Percentiles rank a stretch among this genome's conserved stretches.
Conservation (phyloP, 2,329 filamentous ascomycete species). For the Xylariales sp. region DNA sequence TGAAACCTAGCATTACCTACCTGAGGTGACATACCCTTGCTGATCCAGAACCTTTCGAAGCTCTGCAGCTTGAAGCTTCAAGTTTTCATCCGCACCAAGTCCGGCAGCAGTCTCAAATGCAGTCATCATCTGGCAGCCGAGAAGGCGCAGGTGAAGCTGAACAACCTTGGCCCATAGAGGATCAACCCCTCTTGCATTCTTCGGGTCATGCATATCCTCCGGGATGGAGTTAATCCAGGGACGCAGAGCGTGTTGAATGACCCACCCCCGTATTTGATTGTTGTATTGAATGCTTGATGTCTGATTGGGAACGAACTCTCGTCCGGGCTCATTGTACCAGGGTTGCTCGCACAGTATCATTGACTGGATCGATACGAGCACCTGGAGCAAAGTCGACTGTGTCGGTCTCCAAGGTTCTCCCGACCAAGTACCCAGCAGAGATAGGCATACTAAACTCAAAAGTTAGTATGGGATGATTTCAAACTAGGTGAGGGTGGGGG, state of each 20-base stretch:
- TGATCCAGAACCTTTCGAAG: too few relatives aligned
- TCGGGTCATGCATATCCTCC: neutral
- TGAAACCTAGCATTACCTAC: too few relatives aligned
- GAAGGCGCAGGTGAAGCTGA: neutral
- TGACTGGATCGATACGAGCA: slow-evolving; percentile 51
- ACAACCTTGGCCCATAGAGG: neutral
- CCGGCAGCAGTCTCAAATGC: too few relatives aligned
- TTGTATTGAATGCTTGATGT: slow-evolving; percentile 23
- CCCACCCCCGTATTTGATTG: slow-evolving; percentile 17
- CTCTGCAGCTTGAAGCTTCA: too few relatives aligned
- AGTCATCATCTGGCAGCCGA: neutral
- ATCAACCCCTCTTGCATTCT: neutral
- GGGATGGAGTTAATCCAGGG: slow-evolving; percentile 13
- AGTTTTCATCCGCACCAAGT: too few relatives aligned
- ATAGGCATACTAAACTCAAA: slow-evolving; percentile 37
- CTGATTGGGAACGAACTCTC: slow-evolving; percentile 16
- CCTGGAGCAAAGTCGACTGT: slow-evolving; percentile 44
- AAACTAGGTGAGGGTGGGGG: neutral
- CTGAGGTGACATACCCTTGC: too few relatives aligned
- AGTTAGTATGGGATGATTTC: neutral
- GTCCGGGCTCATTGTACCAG: slow-evolving; percentile 50
- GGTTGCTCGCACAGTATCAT: slow-evolving; percentile 53
- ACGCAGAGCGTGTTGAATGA: slow-evolving; percentile 23
- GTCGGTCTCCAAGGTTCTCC: slow-evolving; percentile 40
- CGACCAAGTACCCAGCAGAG: slow-evolving; percentile 43